Evolutionary conservation across 495 filamentous ascomycete species (phyloP), one percentile per base, ranked within the genome.

Genomic region (Podospora didyma): DNA sequence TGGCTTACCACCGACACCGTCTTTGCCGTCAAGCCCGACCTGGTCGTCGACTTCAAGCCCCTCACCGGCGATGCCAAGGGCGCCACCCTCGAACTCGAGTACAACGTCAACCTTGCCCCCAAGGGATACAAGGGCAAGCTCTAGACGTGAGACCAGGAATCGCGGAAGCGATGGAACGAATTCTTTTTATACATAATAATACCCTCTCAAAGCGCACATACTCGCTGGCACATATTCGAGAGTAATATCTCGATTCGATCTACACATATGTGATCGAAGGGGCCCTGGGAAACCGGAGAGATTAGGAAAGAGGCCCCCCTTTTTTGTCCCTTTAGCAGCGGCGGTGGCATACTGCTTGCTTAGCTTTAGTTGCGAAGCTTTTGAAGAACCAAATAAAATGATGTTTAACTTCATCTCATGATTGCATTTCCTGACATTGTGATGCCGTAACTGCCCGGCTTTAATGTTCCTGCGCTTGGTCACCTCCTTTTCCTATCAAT

Each of bases 1-100:
- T 86, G 89, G 70, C 74, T 90, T 37, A 73, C 75, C 49, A 81
- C 88, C 56, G 89, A 92, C 74, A 82, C 84, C 20, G 88, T 89
- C 26, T 92, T 92, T 61, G 89, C 88, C 21, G 88, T 91, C 51
- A 92, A 92, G 76, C 85, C 89, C 63, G 86, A 85, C 26, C 67
- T 92, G 47, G 69, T 90, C 19, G 85, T 90, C 54, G 84, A 89
- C 60, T 92, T 92, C 69, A 73, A 83, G 59, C 80, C 82, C 22
- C 75, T 81, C 34, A 59, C 84, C 68, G 80, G 76, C 44, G 86
- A 91, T 55, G 68, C 61, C 60, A 78, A 86, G 67, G 89, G 26
- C 26, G 26, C 89, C 47, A 70, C 75, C 9, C 78, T 89, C 61
- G 89, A 93, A 71, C 72, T 93, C n/a, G 71, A 79, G 60, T 85